These are phyloP conservation scores for Neurospora sp. DNA, from an alignment of 495 filamentous ascomycete species.

Conservation along the genomic window DNA sequence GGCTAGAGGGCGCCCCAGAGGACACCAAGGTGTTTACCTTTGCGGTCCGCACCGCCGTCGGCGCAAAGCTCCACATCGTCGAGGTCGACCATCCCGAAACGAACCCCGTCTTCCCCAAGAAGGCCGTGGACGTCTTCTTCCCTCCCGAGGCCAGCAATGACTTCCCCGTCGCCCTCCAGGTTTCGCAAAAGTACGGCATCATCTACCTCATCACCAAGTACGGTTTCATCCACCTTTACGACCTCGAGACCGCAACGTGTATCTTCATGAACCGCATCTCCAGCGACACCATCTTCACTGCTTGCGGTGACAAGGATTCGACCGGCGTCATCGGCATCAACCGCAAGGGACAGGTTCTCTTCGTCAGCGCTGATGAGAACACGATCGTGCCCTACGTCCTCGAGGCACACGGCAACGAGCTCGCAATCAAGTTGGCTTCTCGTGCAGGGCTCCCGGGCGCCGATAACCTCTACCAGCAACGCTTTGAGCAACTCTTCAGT, in stretches of 20 bases:
- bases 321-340: conserved; percentile 91
- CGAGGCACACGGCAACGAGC: conserved; percentile 79
- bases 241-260: conserved; percentile 90
- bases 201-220: conserved; percentile 98
- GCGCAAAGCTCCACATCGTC: conserved; percentile 95
- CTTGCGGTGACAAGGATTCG: conserved; percentile 71
- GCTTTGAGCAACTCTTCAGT: conserved; percentile 76
- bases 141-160: conserved; percentile 88
- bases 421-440: conserved; percentile 93
- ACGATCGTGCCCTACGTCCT: conserved; percentile 89
- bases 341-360: conserved; percentile 89
- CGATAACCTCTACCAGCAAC: conserved; percentile 85
- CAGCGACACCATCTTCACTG: conserved; percentile 97
- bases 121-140: conserved; percentile 96
- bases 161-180: conserved; percentile 97
- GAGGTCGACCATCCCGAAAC: conserved; percentile 88
- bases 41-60: conserved; percentile 74
- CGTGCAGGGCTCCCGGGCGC: conserved; percentile 88
- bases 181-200: conserved; percentile 89
- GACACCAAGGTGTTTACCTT: conserved; percentile 97
- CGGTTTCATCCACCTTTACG: conserved; percentile 97
- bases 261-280: conserved; percentile 99
- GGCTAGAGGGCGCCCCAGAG: conserved; percentile 75
- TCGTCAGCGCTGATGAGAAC: conserved; percentile 83
- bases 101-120: conserved; percentile 84